Conservation (phyloP, 768 basidiomycete species). For the Hebeloma cylindrosporum region DNA sequence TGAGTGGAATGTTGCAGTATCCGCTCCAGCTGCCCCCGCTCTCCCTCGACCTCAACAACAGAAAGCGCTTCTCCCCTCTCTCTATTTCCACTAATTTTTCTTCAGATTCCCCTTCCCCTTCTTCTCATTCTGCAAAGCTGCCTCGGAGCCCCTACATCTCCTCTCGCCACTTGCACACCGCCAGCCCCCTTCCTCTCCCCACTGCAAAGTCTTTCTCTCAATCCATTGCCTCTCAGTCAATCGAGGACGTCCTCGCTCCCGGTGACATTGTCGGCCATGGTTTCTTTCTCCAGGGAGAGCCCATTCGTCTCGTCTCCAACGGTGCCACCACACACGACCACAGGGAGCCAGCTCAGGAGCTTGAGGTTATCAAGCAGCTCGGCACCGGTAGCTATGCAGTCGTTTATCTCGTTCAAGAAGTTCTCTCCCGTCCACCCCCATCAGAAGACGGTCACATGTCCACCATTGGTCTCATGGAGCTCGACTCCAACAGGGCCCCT, state of each 20-base stretch:
- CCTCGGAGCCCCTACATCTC: conserved; percentile 42
- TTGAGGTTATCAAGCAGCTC: conserved; percentile 82
- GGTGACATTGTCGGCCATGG: conserved; percentile 78
- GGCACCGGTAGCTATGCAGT: conserved; percentile 92
- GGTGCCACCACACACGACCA: conserved; percentile 33
- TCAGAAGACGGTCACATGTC: conserved; percentile 60
- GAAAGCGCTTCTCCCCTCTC: conserved; percentile 36
- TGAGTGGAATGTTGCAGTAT: conserved; percentile 61
- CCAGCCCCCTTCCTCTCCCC: conserved; percentile 31
- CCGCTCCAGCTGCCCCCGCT: conserved; percentile 43
- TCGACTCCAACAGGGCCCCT: conserved; percentile 41
- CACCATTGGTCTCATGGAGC: conserved; percentile 54
- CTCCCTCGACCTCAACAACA: conserved; percentile 32
- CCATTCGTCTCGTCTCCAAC: conserved; percentile 56
- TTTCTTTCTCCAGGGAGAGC: conserved; percentile 63
- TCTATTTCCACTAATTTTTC: conserved; percentile 33
- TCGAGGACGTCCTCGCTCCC: conserved; percentile 65
- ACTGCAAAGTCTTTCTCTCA: conserved; percentile 27
- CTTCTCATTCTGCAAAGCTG: conserved; percentile 35
- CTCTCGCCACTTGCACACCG: conserved; percentile 31
- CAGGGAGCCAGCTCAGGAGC: conserved; percentile 57
- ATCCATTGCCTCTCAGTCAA: conserved; percentile 38
- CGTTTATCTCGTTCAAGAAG: conserved; percentile 87
- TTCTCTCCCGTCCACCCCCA: conserved; percentile 47
- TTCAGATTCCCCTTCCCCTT: conserved; percentile 36